Conservation (phyloP, 352 stramenopile species). For the Pythium dissimile region DNA sequence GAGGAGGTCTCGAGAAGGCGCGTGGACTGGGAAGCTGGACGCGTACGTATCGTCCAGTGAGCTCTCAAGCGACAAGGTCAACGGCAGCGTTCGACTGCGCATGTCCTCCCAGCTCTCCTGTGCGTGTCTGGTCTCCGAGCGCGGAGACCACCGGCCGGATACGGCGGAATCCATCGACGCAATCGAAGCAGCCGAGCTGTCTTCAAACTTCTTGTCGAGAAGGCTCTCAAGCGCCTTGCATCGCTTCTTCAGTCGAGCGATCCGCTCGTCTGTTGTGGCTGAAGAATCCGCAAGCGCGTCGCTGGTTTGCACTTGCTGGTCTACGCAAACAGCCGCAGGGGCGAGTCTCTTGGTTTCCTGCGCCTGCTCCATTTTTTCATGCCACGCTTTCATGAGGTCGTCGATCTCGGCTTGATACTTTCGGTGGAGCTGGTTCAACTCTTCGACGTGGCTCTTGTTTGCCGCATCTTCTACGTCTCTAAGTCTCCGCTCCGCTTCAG, state of each 20-base stretch:
- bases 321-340: background rate
- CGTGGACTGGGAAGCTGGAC: conserved; percentile 3
- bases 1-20: conserved; percentile 3
- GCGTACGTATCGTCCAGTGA: conserved; percentile 17
- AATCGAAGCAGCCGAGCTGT: conserved; percentile 20
- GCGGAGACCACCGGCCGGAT: conserved; percentile 7
- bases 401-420: background rate
- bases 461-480: background rate
- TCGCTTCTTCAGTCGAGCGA: conserved; percentile 42
- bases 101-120: conserved; percentile 3
- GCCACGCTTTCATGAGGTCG: background rate
- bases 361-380: background rate
- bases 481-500: background rate
- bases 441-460: background rate
- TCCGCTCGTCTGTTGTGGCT: conserved; percentile 20
- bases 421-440: background rate
- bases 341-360: conserved; percentile 7
- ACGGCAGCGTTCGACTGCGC: conserved; percentile 9
- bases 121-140: background rate
- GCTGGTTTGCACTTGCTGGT: conserved; percentile 13
- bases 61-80: conserved; percentile 17
- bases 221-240: conserved; percentile 52
- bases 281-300: background rate
- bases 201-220: conserved; percentile 59
- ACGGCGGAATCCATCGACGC: conserved; percentile 11